These are phyloP conservation scores for Sanghuangporus weigelae DNA, from an alignment of 1,284 basidiomycete species.

Conservation along the genomic window DNA sequence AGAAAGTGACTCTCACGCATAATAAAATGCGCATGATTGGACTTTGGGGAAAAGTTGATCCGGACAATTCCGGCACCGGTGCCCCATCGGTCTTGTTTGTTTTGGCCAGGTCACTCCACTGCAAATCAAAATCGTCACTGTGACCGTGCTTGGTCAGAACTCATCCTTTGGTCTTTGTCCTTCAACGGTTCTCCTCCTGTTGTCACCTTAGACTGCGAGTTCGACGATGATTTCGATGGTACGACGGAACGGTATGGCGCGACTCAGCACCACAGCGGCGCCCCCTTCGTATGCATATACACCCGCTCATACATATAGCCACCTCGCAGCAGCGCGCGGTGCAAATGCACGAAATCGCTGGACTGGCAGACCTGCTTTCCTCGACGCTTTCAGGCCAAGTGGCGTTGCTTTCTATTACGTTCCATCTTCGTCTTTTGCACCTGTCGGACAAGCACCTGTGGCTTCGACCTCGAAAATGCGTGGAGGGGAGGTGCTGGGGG, in stretches of 20 bases:
- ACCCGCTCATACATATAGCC: slow-evolving; percentile 1
- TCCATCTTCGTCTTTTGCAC: slow-evolving; percentile 25
- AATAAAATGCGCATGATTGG: not conserved
- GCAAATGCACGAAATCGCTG: not conserved
- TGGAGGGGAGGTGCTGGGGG: slow-evolving; percentile 32
- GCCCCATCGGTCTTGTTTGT: not conserved
- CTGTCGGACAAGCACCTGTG: slow-evolving; percentile 15
- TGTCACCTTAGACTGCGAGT: not conserved
- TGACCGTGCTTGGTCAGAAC: not conserved
- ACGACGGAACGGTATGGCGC: slow-evolving; percentile 7
- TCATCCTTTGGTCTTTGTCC: not conserved
- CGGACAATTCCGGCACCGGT: slow-evolving; percentile 3
- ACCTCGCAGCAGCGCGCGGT: slow-evolving; percentile 1
- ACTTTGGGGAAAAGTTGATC: not conserved
- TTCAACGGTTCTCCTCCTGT: not conserved
- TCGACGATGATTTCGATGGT: slow-evolving; percentile 2
- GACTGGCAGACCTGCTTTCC: not conserved
- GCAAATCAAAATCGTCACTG: not conserved
- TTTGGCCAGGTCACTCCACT: slow-evolving; percentile 10
- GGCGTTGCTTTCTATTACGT: slow-evolving; percentile 71
- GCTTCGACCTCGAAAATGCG: slow-evolving; percentile 22
- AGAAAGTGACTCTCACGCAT: not conserved
- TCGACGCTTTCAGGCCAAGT: slow-evolving; percentile 30
- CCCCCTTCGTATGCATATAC: not conserved
- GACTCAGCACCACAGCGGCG: not conserved